phyloP scores from a whole-genome alignment of 116 monocot species.

The Posidonia oceanica region DNA sequence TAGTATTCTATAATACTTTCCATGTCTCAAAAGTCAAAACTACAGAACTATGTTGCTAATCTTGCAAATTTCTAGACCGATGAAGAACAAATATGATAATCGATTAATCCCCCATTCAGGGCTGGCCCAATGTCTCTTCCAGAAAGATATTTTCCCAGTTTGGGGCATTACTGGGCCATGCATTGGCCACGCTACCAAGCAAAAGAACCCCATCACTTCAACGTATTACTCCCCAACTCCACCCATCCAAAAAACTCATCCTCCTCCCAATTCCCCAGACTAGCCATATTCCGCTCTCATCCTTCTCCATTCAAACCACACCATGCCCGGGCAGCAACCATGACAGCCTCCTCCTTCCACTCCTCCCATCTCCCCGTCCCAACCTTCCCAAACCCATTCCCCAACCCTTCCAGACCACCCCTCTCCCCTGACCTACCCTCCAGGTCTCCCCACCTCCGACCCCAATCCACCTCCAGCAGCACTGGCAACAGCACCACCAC shows the following conservation, averaged over 20 bases:
- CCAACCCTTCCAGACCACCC: constrained; percentile 3
- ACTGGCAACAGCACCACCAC: background rate
- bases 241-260: background rate
- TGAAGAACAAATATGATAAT: too few species aligned
- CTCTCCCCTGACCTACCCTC: background rate
- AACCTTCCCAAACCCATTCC: constrained; percentile 7
- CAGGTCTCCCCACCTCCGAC: background rate
- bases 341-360: constrained; percentile 7
- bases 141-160: background rate
- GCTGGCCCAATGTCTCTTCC: too few species aligned
- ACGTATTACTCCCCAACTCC: constrained; percentile 12
- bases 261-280: background rate
- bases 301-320: background rate
- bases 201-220: background rate
- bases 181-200: background rate
- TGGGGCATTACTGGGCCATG: background rate
- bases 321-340: background rate
- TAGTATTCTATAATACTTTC: too few species aligned
- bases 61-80: too few species aligned
- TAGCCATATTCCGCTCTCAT: background rate
- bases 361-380: constrained; percentile 13
- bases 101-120: too few species aligned
- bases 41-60: too few species aligned
- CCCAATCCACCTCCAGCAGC: background rate
- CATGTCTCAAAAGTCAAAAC: too few species aligned